Percentiles rank a stretch among this genome's conserved stretches.
Evolutionary conservation across 1,139 yeast species (phyloP).

Genomic region (Nakaseomyces uthaithaninus): DNA sequence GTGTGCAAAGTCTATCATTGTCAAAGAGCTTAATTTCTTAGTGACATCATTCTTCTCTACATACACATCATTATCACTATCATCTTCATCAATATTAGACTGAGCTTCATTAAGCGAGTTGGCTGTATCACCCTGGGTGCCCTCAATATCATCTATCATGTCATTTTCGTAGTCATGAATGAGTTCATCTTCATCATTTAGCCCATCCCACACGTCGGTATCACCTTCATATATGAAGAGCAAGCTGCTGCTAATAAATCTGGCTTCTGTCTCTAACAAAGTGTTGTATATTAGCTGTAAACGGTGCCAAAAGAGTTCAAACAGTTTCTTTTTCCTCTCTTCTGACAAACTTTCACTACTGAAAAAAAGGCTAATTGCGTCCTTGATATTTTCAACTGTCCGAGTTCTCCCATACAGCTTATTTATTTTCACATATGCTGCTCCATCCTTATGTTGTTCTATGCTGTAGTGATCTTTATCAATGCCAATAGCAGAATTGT

Average conservation of each 20-base stretch:
- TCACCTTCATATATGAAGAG: conserved; percentile 72
- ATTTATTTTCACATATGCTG: conserved; percentile 42
- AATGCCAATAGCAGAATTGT: conserved; percentile 10
- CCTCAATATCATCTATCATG: conserved; percentile 31
- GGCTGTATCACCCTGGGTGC: background rate
- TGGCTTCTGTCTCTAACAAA: conserved; percentile 50
- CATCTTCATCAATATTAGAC: conserved; percentile 12
- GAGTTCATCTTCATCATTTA: conserved; percentile 36
- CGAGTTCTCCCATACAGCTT: conserved; percentile 66
- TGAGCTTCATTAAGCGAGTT: background rate
- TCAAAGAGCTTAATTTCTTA: conserved; percentile 41
- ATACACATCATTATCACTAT: conserved; percentile 26
- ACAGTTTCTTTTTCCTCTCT: conserved; percentile 32
- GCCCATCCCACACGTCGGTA: conserved; percentile 38
- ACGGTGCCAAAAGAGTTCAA: conserved; percentile 44
- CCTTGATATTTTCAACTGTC: conserved; percentile 36
- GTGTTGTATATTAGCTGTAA: conserved; percentile 60
- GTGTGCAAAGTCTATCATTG: conserved; percentile 87
- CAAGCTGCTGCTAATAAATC: conserved; percentile 68
- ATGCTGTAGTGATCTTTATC: conserved; percentile 20
- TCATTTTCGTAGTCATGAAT: conserved; percentile 34
- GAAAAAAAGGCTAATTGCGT: conserved; percentile 50
- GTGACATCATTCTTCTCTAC: background rate
- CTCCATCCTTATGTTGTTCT: conserved; percentile 25
- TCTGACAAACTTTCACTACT: conserved; percentile 31